Evolutionary conservation across 2,329 filamentous ascomycete species (phyloP).

Genomic region (Apiospora marii): DNA sequence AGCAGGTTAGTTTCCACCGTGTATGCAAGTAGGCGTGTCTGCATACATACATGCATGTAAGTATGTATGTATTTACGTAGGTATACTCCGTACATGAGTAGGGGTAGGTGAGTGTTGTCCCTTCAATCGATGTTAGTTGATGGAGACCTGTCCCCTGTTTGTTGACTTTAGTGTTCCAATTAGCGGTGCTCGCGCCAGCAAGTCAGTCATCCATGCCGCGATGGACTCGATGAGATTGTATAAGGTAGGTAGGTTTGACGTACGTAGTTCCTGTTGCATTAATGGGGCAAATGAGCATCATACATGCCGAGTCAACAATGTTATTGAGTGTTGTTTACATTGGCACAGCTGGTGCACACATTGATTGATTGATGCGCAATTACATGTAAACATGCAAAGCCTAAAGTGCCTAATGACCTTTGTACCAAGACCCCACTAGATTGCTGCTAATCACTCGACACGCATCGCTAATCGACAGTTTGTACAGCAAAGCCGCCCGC

Average conservation of each 20-base stretch:
- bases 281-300: slow-evolving; percentile 1
- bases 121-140: not conserved
- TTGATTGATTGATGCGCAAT: not conserved
- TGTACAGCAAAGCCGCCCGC: slow-evolving; percentile 14
- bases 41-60: not conserved
- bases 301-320: slow-evolving; percentile 12
- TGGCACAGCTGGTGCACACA: too few species aligned
- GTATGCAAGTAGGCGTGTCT: not conserved
- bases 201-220: not conserved
- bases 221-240: not conserved
- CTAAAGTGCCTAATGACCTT: slow-evolving; percentile 7
- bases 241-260: not conserved
- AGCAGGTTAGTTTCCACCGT: not conserved
- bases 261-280: not conserved
- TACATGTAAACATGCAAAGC: slow-evolving; percentile 7
- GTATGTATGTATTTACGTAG: not conserved
- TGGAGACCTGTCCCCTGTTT: not conserved
- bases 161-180: not conserved
- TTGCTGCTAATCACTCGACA: slow-evolving; percentile 4
- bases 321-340: slow-evolving; percentile 1
- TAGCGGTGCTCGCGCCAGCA: not conserved
- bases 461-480: slow-evolving; percentile 10
- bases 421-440: slow-evolving; percentile 5
- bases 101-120: not conserved
- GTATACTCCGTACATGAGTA: not conserved